A percentile compares a stretch with the other conserved stretches of the same genome.
phyloP scores from a whole-genome alignment of 371 early-diverging fungal species.

The Mortierella sp. region DNA sequence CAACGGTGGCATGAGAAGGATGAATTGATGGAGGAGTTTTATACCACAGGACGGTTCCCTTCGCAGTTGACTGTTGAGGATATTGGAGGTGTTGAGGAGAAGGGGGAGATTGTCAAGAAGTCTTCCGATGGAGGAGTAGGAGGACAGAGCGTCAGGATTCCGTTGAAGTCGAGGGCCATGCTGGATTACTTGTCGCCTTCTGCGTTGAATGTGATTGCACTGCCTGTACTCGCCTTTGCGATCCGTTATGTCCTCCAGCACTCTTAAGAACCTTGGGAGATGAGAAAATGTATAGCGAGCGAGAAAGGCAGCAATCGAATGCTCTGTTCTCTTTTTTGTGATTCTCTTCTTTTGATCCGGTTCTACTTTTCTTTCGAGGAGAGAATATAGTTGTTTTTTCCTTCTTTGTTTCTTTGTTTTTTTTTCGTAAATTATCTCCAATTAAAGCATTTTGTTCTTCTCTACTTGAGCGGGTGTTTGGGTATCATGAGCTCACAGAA shows the following conservation, averaged over 20 bases:
- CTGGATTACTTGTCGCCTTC: constrained; percentile 41
- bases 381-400: not conserved
- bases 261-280: not conserved
- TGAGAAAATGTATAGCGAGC: not conserved
- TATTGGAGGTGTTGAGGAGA: constrained; percentile 14
- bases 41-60: constrained; percentile 79
- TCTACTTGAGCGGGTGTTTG: not conserved
- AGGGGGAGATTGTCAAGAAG: constrained; percentile 3
- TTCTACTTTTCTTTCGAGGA: not conserved
- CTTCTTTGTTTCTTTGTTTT: not conserved
- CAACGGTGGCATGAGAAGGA: constrained; percentile 90
- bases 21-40: constrained; percentile 84
- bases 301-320: not conserved
- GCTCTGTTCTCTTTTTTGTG: not conserved
- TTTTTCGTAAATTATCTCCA: constrained; percentile 1
- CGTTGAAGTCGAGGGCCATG: constrained; percentile 35
- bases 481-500: not conserved
- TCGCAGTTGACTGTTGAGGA: constrained; percentile 44
- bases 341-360: not conserved
- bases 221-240: constrained; percentile 41
- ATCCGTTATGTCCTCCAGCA: constrained; percentile 35
- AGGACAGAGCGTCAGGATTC: constrained; percentile 45
- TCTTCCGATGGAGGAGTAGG: constrained; percentile 15
- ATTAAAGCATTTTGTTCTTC: not conserved
- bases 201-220: constrained; percentile 32